A percentile compares a stretch with the other conserved stretches of the same genome.
These are phyloP conservation scores for Saccharomyces eubayanus DNA, from an alignment of 805 yeast species.

Conservation along the genomic window DNA sequence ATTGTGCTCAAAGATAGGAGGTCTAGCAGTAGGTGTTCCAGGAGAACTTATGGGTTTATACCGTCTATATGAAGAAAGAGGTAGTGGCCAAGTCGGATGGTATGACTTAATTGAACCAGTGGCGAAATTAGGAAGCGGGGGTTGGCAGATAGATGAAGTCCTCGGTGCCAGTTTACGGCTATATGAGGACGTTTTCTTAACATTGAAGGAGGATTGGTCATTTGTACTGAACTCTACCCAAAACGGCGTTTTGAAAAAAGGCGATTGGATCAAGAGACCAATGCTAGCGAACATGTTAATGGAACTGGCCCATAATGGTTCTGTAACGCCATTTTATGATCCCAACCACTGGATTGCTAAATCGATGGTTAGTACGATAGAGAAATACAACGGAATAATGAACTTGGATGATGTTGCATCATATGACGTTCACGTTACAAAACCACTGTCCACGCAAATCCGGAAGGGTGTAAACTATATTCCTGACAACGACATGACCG, in stretches of 20 bases:
- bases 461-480: constrained; percentile 20
- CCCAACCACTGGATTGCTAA: constrained; percentile 68
- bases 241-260: constrained; percentile 37
- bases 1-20: constrained; percentile 59
- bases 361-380: constrained; percentile 43
- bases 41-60: constrained; percentile 87
- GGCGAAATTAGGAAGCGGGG: constrained; percentile 50
- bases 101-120: constrained; percentile 67
- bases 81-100: constrained; percentile 71
- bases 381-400: constrained; percentile 58
- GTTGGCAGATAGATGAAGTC: constrained; percentile 48
- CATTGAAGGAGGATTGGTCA: constrained; percentile 42
- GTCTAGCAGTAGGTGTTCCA: constrained; percentile 82
- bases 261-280: constrained; percentile 56
- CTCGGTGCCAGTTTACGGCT: constrained; percentile 37
- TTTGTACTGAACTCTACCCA: constrained; percentile 38
- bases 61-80: constrained; percentile 48
- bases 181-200: constrained; percentile 30
- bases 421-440: constrained; percentile 45
- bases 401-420: constrained; percentile 54
- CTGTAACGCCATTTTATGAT: constrained; percentile 72
- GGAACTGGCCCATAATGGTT: constrained; percentile 66
- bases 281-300: constrained; percentile 59
- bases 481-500: constrained; percentile 37
- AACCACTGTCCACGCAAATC: constrained; percentile 23